phyloP scores from a whole-genome alignment of 2,329 filamentous ascomycete species.

The Cadophora malorum region DNA sequence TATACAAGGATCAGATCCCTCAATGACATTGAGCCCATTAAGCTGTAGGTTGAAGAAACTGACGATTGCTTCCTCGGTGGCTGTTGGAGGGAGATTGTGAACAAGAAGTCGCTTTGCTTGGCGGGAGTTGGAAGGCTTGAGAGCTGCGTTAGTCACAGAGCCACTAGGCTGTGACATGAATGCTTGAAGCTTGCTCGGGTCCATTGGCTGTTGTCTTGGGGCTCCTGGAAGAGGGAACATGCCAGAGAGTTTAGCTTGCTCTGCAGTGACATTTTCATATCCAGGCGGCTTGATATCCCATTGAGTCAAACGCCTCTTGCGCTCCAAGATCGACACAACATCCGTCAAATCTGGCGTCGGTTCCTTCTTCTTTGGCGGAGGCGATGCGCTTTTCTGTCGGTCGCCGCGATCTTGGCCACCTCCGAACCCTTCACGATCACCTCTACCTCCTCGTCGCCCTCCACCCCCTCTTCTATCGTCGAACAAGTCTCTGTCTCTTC shows the following conservation, averaged over 20 bases:
- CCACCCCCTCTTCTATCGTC: conserved; percentile 66
- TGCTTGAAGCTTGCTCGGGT: conserved; percentile 89
- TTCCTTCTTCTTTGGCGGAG: conserved; percentile 88
- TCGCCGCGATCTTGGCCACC: conserved; percentile 52
- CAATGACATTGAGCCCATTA: conserved; percentile 93
- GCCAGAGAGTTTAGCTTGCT: conserved; percentile 97
- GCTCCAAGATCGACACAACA: conserved; percentile 79
- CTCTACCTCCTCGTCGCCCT: conserved; percentile 49
- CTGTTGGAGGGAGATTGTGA: conserved; percentile 76
- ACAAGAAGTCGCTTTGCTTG: conserved; percentile 93
- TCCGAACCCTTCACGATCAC: conserved; percentile 49
- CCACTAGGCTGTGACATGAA: conserved; percentile 91
- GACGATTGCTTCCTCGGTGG: conserved; percentile 77
- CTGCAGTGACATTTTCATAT: conserved; percentile 97
- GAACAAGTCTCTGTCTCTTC: conserved; percentile 66
- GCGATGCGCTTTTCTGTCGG: conserved; percentile 71
- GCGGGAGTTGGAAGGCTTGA: conserved; percentile 91
- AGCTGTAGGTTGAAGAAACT: conserved; percentile 96
- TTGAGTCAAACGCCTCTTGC: conserved; percentile 92
- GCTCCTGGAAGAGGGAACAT: conserved; percentile 99
- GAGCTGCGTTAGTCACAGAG: conserved; percentile 69
- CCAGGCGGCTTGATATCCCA: conserved; percentile 99
- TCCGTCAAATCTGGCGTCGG: conserved; percentile 95
- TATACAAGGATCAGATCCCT: conserved; percentile 82
- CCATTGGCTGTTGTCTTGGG: conserved; percentile 93